Base-by-base conservation (phyloP, 441 rosid genomes). In the Erodium moschatum region DNA sequence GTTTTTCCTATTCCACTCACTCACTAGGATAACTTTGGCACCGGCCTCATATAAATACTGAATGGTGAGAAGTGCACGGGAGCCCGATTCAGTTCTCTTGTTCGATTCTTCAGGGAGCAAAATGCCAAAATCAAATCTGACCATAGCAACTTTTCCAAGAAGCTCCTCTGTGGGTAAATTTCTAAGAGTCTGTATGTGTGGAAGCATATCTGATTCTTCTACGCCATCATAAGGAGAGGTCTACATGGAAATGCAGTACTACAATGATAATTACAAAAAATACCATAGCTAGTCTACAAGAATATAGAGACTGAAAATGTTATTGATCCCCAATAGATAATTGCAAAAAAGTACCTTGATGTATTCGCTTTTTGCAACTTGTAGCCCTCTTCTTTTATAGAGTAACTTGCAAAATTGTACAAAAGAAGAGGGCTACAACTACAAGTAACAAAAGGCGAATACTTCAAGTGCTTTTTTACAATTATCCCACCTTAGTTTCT, bases 91-190 rank as follows among this genome's bases (percentile, higher is more conserved):
- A 52, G 76, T 81, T 56, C 75, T 77, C 67, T 16, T 70, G 69
- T 81, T 81, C 63, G 68, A 62, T 29, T 79, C 81, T 76, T 84
- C 81, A 18, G 65, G 70, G 54, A 85, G 80, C 72, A 89, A 73
- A 72, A 81, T 66, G 73, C 74, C 44, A 66, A 84, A 77, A 74
- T 89, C 95, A 76, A 89, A 85, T 72, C 91, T 86, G 75, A 89
- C 86, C 83, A 89, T 79, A 54, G 82, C 90, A 81, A 87, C 83
- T 84, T 84, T 89, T 50, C 69, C 83, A 69, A 66, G 67, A 70
- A 89, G 89, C 76, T 80, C 82, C 73, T 82, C 80, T 75, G 72
- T 78, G 0, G 90, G 86, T 78, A 85, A 77, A 21, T 72, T 69
- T 64, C 77, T 75, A 70, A 89, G 91, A 76, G 85, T 84, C 78